Evolutionary conservation across 352 stramenopile genomes (phyloP), one percentile per base, ranked within the genome.

Genomic region (Blastocystis sp.): DNA sequence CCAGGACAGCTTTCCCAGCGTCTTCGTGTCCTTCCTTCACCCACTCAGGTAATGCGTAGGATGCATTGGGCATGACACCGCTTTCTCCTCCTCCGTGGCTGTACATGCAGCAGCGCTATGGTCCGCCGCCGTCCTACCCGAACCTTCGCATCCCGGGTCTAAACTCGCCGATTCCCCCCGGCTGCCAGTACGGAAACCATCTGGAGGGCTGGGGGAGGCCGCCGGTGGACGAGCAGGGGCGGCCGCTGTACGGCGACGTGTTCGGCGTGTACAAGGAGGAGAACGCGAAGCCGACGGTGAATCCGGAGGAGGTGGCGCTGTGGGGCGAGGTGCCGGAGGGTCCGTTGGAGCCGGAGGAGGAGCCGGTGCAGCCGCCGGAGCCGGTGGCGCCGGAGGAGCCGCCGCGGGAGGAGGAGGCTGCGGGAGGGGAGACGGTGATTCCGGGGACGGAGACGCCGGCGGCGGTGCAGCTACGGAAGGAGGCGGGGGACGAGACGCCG

Each of bases 21-120:
- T 27, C 29, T 73, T 14, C 38, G 61, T 18, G 51, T 61, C 16
- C 51, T 6, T n/a, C n/a, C 51, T 11, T 21, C 92, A 27, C 89
- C 93, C n/a, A n/a, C n/a, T n/a, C 8, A 92, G 92, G 88, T 88
- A 89, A 88, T 24, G 86, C 95, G 8, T 86, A 89, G 78, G 91
- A 93, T 87, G 95, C 95, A 18, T 91, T 98, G 1, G 95, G 94
- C 38, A 98, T 98, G 94, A 88, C 91, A 32, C n/a, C n/a, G 1
- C 91, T 90, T 4, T 90, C 93, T 38, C 95, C 95, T 36, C 95
- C 95, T 38, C 96, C 95, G 21, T 99, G 95, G 95, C 91, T 99
- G 0, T 91, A 97, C 53, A 98, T 98, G 87, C 97, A 98, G 91
- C 96, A 99, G 89, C 90, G 95, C 79, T 98, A 98, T 88, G 95